These are phyloP conservation scores for Blumeriella jaapii DNA, from an alignment of 2,329 filamentous ascomycete species.

Conservation along the genomic window DNA sequence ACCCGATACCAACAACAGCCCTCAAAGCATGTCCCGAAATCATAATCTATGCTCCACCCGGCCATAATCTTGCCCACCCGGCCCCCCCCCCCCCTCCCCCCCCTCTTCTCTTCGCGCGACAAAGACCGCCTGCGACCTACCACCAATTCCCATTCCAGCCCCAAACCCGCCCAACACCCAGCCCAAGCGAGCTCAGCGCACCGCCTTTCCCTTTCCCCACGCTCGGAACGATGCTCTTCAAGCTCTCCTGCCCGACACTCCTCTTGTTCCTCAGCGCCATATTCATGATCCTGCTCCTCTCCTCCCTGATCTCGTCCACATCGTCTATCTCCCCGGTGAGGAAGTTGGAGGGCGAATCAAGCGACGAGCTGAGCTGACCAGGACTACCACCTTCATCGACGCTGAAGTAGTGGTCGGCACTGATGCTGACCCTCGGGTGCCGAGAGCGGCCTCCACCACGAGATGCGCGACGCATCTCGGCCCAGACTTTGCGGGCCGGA, in stretches of 20 bases:
- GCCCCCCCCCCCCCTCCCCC: no score
- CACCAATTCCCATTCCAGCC: constrained; percentile 10
- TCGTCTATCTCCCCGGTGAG: background rate
- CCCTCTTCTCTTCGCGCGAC: no score
- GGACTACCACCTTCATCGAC: constrained; percentile 11
- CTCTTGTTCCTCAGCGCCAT: constrained; percentile 18
- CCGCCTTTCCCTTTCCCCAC: constrained; percentile 7
- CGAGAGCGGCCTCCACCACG: constrained; percentile 11
- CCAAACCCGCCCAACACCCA: constrained; percentile 8
- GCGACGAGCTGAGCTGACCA: constrained; percentile 8
- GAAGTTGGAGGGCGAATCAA: constrained; percentile 1
- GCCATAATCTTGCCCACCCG: no score
- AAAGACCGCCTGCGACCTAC: constrained; percentile 4
- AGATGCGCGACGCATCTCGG: constrained; percentile 23
- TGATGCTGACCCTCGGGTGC: constrained; percentile 14
- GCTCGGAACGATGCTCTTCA: constrained; percentile 19
- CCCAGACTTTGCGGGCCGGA: constrained; percentile 26
- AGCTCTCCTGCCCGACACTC: constrained; percentile 16
- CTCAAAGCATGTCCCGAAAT: no score
- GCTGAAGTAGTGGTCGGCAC: constrained; percentile 16
- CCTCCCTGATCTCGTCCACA: constrained; percentile 2
- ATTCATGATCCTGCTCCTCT: constrained; percentile 12
- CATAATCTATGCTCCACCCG: no score
- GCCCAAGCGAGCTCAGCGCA: constrained; percentile 5
- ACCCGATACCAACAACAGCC: no score